Evolutionary conservation across 2,329 filamentous ascomycete species (phyloP).

Genomic region (Talaromyces sp.): DNA sequence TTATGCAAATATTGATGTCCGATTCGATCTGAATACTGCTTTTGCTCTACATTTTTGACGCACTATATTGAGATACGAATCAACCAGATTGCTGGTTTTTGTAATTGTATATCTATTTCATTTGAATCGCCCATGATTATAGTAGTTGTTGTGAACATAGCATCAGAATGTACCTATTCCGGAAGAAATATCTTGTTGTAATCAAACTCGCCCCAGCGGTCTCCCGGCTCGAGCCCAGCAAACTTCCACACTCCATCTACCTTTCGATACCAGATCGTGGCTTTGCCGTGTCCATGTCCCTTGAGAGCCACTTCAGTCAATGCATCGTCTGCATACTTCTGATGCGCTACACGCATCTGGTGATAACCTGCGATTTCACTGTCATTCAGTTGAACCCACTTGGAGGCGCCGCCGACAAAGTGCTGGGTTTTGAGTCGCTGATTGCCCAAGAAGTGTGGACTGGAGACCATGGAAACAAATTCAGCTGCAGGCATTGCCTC

Average conservation of each 20-base stretch:
- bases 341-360: slow-evolving; percentile 46
- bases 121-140: not conserved
- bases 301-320: not conserved
- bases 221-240: slow-evolving; percentile 4
- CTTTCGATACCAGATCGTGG: not conserved
- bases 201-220: not conserved
- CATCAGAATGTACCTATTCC: not conserved
- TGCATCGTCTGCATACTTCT: not conserved
- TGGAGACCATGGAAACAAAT: slow-evolving; percentile 5
- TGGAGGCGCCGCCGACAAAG: slow-evolving; percentile 23
- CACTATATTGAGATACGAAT: not conserved
- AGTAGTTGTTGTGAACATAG: not conserved
- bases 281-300: slow-evolving; percentile 4
- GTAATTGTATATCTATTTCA: not conserved
- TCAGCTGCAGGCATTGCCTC: slow-evolving; percentile 21
- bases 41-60: not conserved
- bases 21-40: not conserved
- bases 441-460: slow-evolving; percentile 22
- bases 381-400: slow-evolving; percentile 28
- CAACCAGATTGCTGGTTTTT: not conserved
- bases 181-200: not conserved
- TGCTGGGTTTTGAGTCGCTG: slow-evolving; percentile 24
- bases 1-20: not conserved
- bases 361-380: slow-evolving; percentile 30
- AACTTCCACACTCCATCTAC: slow-evolving; percentile 7